Evolutionary conservation across 2,329 filamentous ascomycete species (phyloP).

Genomic region (Colletotrichum sublineola): DNA sequence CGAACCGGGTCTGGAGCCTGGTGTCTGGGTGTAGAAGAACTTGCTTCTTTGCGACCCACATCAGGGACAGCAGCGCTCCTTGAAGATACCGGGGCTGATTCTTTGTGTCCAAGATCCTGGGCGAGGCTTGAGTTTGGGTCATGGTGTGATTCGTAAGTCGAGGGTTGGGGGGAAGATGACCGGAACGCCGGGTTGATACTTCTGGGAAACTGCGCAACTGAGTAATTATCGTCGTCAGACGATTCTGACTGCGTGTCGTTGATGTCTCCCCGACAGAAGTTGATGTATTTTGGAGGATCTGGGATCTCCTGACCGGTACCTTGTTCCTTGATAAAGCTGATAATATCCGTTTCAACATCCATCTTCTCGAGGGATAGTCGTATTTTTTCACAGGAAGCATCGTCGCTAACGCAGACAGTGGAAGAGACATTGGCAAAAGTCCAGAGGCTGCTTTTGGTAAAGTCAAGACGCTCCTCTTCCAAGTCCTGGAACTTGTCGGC

Average conservation of each 20-base stretch:
- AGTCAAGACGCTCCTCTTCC: conserved; percentile 96
- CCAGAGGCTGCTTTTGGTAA: conserved; percentile 98
- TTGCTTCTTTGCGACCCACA: conserved; percentile 27
- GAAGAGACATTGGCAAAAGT: conserved; percentile 97
- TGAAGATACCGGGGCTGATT: conserved; percentile 7
- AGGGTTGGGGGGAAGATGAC: conserved; percentile 95
- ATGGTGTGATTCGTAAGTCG: conserved; percentile 91
- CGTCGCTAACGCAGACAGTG: conserved; percentile 97
- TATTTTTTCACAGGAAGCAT: conserved; percentile 96
- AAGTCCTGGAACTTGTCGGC: conserved; percentile 99
- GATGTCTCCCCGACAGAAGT: conserved; percentile 92
- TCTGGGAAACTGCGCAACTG: conserved; percentile 93
- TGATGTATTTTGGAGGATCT: conserved; percentile 97
- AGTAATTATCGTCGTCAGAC: conserved; percentile 90
- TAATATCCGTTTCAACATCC: conserved; percentile 96
- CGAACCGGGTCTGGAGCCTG: conserved; percentile 1
- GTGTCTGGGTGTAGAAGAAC: conserved; percentile 17
- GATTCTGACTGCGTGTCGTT: conserved; percentile 84
- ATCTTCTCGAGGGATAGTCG: conserved; percentile 92
- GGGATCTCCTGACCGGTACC: conserved; percentile 98
- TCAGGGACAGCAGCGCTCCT: conserved; percentile 6
- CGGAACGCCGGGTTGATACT: conserved; percentile 96
- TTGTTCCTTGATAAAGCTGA: conserved; percentile 85
- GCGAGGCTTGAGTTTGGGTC: conserved; percentile 83
- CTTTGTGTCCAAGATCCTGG: conserved; percentile 68